Evolutionary conservation across 306 rosid species (phyloP), one percentile per base, ranked within the genome.

Genomic region (Gastrolobium bilobum): DNA sequence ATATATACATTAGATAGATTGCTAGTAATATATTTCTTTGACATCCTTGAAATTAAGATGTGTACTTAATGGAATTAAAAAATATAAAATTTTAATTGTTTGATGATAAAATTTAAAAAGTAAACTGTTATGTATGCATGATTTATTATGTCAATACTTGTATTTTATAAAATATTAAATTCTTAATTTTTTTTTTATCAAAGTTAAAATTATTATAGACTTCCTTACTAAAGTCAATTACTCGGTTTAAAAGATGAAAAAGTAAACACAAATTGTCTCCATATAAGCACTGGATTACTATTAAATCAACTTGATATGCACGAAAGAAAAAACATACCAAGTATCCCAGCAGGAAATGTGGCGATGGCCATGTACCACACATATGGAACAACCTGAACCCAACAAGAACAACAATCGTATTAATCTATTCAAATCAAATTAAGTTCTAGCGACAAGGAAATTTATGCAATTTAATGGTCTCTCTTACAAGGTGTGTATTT

Each of bases 361-460:
- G 98, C 96, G 2, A 94, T 38, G 68, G 98, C 97, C 98, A 91
- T 94, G 83, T 94, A 94, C 98, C 98, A 94, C 78, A 94, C 98
- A 53, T 56, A 91, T 31, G 98, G 98, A 86, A 94, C 73, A 67
- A 93, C 87, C 98, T 93, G 84, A 51, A 68, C 48, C 53, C 35
- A 50, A 65, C 35, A 73, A 73, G 6, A 67, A 81, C 6, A 76
- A 46, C 34, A 20, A 20, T 40, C 4, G 2, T 10, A 26, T 58
- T 39, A 68, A 34, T 80, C 31, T 39, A 40, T 54, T 39, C 65
- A 57, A 47, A 44, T 57, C 48, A 66, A 33, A 72, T 53, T 68
- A 48, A 14, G 31, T 10, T 54, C 8, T 26, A 26, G 13, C 14
- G 26, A 20, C 26, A 20, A 20, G 26, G 26, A 20, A 20, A 20